Conservation (phyloP, 345 rosid genomes). For the Rhizophora apiculata region DNA sequence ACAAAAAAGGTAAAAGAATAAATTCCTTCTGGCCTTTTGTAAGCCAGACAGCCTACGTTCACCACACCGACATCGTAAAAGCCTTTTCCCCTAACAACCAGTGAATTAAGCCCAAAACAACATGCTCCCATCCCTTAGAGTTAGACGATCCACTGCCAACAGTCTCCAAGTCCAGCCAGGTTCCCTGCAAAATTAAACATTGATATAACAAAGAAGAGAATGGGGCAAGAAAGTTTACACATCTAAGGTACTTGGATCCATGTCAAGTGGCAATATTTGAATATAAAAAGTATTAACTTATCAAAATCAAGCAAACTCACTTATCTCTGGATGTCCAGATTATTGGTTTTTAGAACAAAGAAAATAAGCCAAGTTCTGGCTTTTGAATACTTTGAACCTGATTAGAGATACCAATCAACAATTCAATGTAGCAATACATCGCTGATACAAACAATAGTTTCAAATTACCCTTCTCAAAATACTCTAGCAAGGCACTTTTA, state of each 20-base stretch:
- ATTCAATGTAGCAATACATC: no score
- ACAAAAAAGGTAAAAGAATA: neutral
- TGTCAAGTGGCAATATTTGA: no score
- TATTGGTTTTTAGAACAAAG: no score
- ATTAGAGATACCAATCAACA: no score
- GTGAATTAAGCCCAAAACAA: conserved; percentile 3
- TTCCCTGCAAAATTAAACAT: conserved; percentile 5
- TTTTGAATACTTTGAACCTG: no score
- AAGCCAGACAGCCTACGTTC: conserved; percentile 3
- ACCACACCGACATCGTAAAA: conserved; percentile 1
- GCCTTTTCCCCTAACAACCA: conserved; percentile 10
- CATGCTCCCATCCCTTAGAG: neutral
- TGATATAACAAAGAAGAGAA: neutral
- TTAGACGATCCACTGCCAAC: neutral
- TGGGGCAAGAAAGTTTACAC: neutral
- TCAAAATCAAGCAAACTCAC: no score
- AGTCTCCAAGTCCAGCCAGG: conserved; percentile 17
- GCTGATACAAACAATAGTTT: no score
- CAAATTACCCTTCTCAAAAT: no score
- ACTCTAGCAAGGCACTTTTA: neutral
- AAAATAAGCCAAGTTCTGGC: no score
- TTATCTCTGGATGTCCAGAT: no score
- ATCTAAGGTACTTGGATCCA: no score
- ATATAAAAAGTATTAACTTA: no score
- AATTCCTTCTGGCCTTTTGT: conserved; percentile 3